Percentiles rank a stretch among this genome's conserved stretches.
phyloP scores from a whole-genome alignment of 805 yeast genomes.

The Metschnikowia kofuensis region DNA sequence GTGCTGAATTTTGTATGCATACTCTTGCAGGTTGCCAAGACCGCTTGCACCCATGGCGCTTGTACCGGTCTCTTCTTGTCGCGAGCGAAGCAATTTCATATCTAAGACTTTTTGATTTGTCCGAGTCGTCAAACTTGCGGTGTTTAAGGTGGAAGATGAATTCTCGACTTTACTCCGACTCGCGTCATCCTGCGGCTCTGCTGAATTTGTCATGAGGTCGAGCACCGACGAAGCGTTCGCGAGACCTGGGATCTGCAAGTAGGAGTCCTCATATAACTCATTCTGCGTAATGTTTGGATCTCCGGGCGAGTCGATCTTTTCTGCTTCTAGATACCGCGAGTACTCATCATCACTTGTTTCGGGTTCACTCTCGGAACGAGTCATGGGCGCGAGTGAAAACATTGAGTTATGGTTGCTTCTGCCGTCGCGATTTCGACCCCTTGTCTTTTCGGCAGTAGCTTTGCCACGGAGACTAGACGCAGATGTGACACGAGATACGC shows the following conservation, averaged over 20 bases:
- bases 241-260: conserved; percentile 4
- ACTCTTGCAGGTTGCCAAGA: conserved; percentile 13
- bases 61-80: background rate
- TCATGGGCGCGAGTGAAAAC: conserved; percentile 6
- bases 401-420: conserved; percentile 3
- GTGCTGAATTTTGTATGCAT: conserved; percentile 33
- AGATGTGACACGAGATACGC: background rate
- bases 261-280: conserved; percentile 2
- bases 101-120: conserved; percentile 36
- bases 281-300: background rate
- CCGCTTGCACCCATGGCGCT: background rate
- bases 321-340: conserved; percentile 6
- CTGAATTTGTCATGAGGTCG: conserved; percentile 6
- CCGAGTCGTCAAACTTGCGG: conserved; percentile 20
- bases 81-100: conserved; percentile 25
- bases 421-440: background rate
- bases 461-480: background rate
- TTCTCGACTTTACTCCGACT: background rate
- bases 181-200: background rate
- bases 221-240: conserved; percentile 7
- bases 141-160: background rate
- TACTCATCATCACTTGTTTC: conserved; percentile 19
- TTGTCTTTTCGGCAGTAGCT: background rate
- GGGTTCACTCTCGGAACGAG: conserved; percentile 25
- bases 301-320: background rate